Percentiles rank a stretch among this genome's conserved stretches.
phyloP scores from a whole-genome alignment of 2,329 filamentous ascomycete species.

The Claviceps monticola region DNA sequence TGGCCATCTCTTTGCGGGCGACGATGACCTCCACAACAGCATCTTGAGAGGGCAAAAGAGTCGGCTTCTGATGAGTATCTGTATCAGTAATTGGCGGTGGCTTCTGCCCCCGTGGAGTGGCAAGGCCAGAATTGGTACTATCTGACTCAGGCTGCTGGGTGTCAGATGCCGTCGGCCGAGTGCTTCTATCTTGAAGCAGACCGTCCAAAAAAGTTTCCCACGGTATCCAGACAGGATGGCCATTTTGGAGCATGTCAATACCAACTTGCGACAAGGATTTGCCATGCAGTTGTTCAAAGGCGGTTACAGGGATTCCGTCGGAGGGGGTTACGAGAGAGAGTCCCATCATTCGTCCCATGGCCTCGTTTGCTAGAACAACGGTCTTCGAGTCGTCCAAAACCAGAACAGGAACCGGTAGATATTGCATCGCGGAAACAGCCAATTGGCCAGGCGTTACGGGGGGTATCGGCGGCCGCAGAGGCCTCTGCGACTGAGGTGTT shows the following conservation, averaged over 20 bases:
- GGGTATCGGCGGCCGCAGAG: conserved; percentile 30
- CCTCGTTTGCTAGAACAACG: conserved; percentile 60
- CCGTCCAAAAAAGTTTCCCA: conserved; percentile 47
- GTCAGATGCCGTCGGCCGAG: conserved; percentile 13
- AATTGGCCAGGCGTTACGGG: conserved; percentile 37
- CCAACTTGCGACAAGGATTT: conserved; percentile 56
- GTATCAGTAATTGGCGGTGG: conserved; percentile 11
- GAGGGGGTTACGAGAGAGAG: conserved; percentile 30
- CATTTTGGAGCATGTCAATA: conserved; percentile 59
- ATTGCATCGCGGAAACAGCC: conserved; percentile 57
- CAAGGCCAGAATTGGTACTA: conserved; percentile 17
- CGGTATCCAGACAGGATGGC: conserved; percentile 42
- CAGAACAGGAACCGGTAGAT: conserved; percentile 57
- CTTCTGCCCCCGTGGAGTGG: conserved; percentile 21
- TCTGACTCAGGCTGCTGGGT: conserved; percentile 10
- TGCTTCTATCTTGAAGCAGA: conserved; percentile 29
- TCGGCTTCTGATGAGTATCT: conserved; percentile 17
- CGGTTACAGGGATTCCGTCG: conserved; percentile 27
- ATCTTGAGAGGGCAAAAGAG: conserved; percentile 33
- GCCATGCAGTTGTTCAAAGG: conserved; percentile 48
- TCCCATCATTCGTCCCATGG: conserved; percentile 53
- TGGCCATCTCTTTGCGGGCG: conserved; percentile 31
- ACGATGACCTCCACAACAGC: conserved; percentile 56
- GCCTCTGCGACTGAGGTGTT: conserved; percentile 24
- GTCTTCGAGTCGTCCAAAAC: conserved; percentile 57